A percentile compares a stretch with the other conserved stretches of the same genome.
Evolutionary conservation across 768 basidiomycete genomes (phyloP).

Genomic region (Amanita fuliginea): DNA sequence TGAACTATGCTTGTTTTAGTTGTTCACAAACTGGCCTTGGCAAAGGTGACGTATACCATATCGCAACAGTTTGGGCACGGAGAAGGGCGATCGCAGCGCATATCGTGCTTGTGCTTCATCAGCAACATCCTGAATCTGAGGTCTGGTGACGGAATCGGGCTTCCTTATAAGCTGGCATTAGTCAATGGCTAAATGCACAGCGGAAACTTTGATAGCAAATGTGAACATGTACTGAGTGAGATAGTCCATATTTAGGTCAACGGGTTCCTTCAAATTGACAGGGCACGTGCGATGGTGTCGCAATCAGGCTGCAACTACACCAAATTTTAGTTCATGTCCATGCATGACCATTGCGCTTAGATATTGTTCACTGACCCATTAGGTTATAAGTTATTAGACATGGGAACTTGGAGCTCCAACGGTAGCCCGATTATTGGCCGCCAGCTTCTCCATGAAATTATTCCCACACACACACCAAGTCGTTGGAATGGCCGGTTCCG

Average conservation of each 20-base stretch:
- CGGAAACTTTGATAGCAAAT: background rate
- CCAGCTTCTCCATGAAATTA: background rate
- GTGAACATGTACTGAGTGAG: background rate
- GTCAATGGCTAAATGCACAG: too few relatives aligned
- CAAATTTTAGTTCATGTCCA: background rate
- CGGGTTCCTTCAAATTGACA: background rate
- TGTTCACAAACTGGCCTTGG: background rate
- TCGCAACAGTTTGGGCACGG: background rate
- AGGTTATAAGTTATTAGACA: background rate
- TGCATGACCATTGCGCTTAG: background rate
- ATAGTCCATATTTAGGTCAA: background rate
- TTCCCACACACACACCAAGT: background rate
- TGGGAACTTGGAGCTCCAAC: too few relatives aligned
- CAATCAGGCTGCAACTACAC: background rate
- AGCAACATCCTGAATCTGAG: background rate
- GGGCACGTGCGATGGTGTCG: background rate
- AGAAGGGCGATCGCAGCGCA: background rate
- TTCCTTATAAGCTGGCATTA: too few relatives aligned
- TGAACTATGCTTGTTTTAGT: background rate
- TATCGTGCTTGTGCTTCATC: background rate
- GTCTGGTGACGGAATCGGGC: too few relatives aligned
- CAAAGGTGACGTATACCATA: too few relatives aligned
- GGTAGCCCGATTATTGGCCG: background rate
- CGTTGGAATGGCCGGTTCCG: background rate
- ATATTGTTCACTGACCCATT: background rate